Evolutionary conservation across 352 stramenopile genomes (phyloP), one percentile per base, ranked within the genome.

Genomic region (Elongisporangium anandrum): DNA sequence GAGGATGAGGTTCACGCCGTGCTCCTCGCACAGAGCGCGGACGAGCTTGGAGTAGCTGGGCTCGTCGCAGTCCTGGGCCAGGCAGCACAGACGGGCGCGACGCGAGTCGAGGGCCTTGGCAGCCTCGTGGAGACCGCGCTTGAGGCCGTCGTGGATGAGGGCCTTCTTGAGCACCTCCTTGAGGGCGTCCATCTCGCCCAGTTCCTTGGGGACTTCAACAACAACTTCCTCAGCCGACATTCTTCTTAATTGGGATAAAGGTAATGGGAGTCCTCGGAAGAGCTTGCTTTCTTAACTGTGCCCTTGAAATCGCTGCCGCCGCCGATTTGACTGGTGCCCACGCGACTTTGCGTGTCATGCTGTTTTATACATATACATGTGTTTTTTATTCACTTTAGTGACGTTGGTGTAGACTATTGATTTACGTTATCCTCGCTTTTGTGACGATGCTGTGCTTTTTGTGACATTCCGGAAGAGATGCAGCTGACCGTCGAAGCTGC

Each of bases 1-100:
- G 67, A 96, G 82, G 70, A 97, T 96, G 75, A 97, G 87, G 81
- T 96, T 96, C 70, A 97, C 89, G 72, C 91, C 85, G 78, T 96
- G 88, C 76, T 97, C 88, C 66, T 95, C 85, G 80, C 91, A 97
- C 61, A 97, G 79, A 57, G 96, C 97, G 69, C 96, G 96, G 69
- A 99, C 97, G 68, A 99, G 90, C 85, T 99, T 99, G 73, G 95
- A 98, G 95, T 99, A 99, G 78, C 98, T 98, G 52, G 96, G 95
- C 77, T 99, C 98, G 78, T 99, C 97, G 88, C 97, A 99, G 87
- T 99, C 96, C 81, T 99, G 97, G 64, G 97, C 92, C 51, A 99
- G 92, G 80, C 95, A 99, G 89, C 98, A 99, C 52, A 99, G 88
- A 68, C 97, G 95, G 48, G 97, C 97, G 58, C 95, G 94, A 70